Percentiles rank a stretch among this genome's conserved stretches.
These are phyloP conservation scores for Hypomontagnella submonticulosa DNA, from an alignment of 495 filamentous ascomycete genomes.

Conservation along the genomic window DNA sequence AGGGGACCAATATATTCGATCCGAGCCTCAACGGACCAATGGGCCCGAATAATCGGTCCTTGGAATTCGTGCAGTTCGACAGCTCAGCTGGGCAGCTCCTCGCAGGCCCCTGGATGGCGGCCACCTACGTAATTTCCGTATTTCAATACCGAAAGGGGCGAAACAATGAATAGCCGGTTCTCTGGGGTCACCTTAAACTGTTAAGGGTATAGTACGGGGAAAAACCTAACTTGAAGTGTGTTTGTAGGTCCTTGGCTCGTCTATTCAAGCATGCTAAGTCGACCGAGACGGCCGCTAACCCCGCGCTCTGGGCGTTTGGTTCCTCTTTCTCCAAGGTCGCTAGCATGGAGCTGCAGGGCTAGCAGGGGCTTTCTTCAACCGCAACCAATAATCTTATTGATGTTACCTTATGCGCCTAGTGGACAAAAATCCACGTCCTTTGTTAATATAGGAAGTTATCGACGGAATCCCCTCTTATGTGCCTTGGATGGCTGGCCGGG, in stretches of 20 bases:
- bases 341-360: constrained; percentile 24
- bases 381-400: constrained; percentile 17
- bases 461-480: background rate
- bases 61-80: constrained; percentile 7
- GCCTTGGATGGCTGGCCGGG: background rate
- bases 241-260: constrained; percentile 6
- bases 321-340: constrained; percentile 13
- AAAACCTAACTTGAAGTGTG: constrained; percentile 20
- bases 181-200: constrained; percentile 7
- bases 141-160: constrained; percentile 1
- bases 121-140: constrained; percentile 21
- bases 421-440: constrained; percentile 8
- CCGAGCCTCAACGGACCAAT: constrained; percentile 5
- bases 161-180: constrained; percentile 17
- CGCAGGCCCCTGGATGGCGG: constrained; percentile 2
- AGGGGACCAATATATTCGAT: too few relatives aligned
- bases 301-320: constrained; percentile 18
- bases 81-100: constrained; percentile 1
- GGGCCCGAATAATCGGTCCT: constrained; percentile 11
- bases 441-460: constrained; percentile 6
- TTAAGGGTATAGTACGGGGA: constrained; percentile 11
- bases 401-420: constrained; percentile 4
- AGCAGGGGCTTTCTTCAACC: constrained; percentile 35
- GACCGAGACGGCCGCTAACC: constrained; percentile 31
- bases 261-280: background rate